A percentile compares a stretch with the other conserved stretches of the same genome.
These are phyloP conservation scores for Meira miltonrushii DNA, from an alignment of 1,284 basidiomycete species.

Conservation along the genomic window DNA sequence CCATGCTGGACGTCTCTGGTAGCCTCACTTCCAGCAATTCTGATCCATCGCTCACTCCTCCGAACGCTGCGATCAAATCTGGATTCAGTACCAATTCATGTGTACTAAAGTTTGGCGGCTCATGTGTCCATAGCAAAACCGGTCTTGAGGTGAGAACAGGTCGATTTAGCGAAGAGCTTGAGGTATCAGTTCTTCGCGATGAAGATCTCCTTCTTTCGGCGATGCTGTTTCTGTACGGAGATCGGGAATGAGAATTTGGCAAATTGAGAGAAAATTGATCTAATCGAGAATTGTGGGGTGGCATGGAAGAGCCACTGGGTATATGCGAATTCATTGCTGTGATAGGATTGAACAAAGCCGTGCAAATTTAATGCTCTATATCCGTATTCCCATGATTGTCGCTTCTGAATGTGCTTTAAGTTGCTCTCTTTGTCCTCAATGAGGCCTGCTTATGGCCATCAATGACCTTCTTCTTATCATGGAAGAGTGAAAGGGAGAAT, in stretches of 20 bases:
- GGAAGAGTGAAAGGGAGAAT: too few relatives aligned
- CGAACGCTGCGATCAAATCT: constrained; percentile 24
- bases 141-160: constrained; percentile 16
- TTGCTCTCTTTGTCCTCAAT: too few relatives aligned
- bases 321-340: too few relatives aligned
- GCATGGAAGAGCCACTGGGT: too few relatives aligned
- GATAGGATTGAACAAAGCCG: too few relatives aligned
- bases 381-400: too few relatives aligned
- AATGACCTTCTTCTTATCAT: too few relatives aligned
- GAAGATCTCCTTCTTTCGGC: constrained; percentile 14
- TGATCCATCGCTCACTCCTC: constrained; percentile 31
- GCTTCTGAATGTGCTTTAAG: too few relatives aligned
- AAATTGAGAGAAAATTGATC: background rate
- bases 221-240: constrained; percentile 1
- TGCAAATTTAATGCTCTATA: too few relatives aligned
- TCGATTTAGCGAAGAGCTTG: constrained; percentile 4
- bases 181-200: constrained; percentile 11
- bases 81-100: constrained; percentile 48
- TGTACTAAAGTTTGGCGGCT: constrained; percentile 46
- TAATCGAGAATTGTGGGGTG: background rate
- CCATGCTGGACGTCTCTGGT: background rate
- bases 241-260: background rate
- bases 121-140: constrained; percentile 41
- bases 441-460: too few relatives aligned
- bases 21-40: constrained; percentile 36